Base-by-base conservation (phyloP, 306 rosid genomes). In the Mimosa bimucronata region DNA sequence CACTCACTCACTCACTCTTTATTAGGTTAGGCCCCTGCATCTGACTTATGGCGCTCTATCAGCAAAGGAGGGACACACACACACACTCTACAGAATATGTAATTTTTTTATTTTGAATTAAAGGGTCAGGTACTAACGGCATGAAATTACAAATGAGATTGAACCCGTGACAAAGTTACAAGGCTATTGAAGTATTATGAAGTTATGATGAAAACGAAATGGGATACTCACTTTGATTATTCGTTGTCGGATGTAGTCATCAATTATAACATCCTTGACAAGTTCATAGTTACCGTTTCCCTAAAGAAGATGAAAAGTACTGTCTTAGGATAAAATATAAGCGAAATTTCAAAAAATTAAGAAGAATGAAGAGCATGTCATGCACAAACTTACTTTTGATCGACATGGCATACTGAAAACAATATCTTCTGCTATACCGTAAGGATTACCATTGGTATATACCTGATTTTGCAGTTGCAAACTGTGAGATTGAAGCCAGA, bases 371-470 rank as follows among this genome's bases (percentile, higher is more conserved):
- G 69, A 75, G 61, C 76, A 74, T 34, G 62, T 60, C 73, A 44
- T 29, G 44, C 40, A 31, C 31, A 69, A 53, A 61, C 90, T 80
- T 88, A 91, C 99, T 42, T 89, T 93, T 42, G 99, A 95, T 89
- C 97, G 90, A 74, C 99, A 95, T 15, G 99, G 99, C 99, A 95
- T 90, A 58, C 98, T 95, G 89, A 90, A 95, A 71, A 95, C 94
- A 76, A 95, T 89, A 88, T 77, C 98, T 83, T 96, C 97, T 55
- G 90, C 92, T 79, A 96, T 89, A 68, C 98, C 99, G 46, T 96
- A 96, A 45, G 97, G 97, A 87, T 96, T 96, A 77, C 99, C 97
- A 53, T 13, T 76, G 23, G 93, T 88, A 86, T 93, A 95, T 74
- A 95, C 99, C 98, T 95, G 73, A 68, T 76, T 83, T 19, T 72